Percentiles rank a stretch among this genome's conserved stretches.
phyloP scores from a whole-genome alignment of 306 rosid genomes.

The Quercus gilva region DNA sequence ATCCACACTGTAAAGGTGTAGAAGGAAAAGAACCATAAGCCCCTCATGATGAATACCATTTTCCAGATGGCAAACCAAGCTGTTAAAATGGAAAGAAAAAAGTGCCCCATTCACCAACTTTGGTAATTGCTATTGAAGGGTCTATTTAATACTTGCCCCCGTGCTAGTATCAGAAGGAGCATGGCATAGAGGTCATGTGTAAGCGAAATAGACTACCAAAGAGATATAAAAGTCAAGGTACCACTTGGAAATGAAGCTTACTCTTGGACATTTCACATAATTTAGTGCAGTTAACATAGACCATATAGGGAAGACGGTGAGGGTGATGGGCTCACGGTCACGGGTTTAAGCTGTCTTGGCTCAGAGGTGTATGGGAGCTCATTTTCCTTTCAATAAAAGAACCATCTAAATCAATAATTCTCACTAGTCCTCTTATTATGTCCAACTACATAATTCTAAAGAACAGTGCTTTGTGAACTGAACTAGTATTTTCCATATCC shows the following conservation, averaged over 20 bases:
- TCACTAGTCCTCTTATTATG: too few relatives aligned
- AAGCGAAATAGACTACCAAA: not conserved
- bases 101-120: not conserved
- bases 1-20: conserved; percentile 37
- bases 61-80: not conserved
- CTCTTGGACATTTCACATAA: not conserved
- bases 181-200: not conserved
- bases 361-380: not conserved
- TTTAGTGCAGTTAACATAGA: not conserved
- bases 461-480: too few relatives aligned
- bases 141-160: not conserved
- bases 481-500: too few relatives aligned
- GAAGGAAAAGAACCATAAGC: conserved; percentile 18
- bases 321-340: not conserved
- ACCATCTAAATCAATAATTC: not conserved
- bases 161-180: not conserved
- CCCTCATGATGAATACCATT: conserved; percentile 34
- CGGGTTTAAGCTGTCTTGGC: not conserved
- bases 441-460: too few relatives aligned
- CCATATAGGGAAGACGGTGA: not conserved
- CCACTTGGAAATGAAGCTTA: not conserved
- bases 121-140: not conserved
- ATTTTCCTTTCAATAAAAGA: not conserved
- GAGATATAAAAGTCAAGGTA: not conserved
- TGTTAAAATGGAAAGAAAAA: not conserved